Percentiles rank a stretch among this genome's conserved stretches.
These are phyloP conservation scores for Fermentozyma sake DNA, from an alignment of 1,139 yeast species.

Conservation along the genomic window DNA sequence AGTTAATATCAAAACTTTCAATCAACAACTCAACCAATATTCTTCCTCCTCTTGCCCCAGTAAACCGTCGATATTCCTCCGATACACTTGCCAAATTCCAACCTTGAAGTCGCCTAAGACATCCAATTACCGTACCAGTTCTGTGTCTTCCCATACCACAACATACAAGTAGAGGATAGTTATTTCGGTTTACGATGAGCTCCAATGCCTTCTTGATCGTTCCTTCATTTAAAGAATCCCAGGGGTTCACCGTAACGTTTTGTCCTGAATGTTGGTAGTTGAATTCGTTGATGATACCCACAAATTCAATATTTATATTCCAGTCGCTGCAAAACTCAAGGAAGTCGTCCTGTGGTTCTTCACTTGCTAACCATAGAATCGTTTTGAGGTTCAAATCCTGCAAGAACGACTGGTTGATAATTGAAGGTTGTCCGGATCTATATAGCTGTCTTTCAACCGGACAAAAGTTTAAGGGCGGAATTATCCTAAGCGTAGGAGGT, in stretches of 20 bases:
- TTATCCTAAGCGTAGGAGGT: slow-evolving; percentile 63
- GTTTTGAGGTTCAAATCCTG: slow-evolving; percentile 70
- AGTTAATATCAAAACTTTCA: slow-evolving; percentile 69
- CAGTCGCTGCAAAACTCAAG: slow-evolving; percentile 74
- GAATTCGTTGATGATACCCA: slow-evolving; percentile 60
- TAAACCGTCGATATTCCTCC: slow-evolving; percentile 90
- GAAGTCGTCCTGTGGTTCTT: slow-evolving; percentile 89
- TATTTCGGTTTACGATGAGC: slow-evolving; percentile 62
- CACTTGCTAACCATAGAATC: slow-evolving; percentile 90
- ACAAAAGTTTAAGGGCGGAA: slow-evolving; percentile 92
- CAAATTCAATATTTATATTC: slow-evolving; percentile 60
- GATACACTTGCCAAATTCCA: slow-evolving; percentile 94
- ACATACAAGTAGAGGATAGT: slow-evolving; percentile 83
- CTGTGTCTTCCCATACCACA: slow-evolving; percentile 98
- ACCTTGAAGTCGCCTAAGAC: slow-evolving; percentile 83
- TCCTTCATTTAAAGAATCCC: slow-evolving; percentile 93
- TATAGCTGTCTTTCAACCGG: slow-evolving; percentile 87
- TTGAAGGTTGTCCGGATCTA: slow-evolving; percentile 95
- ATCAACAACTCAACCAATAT: slow-evolving; percentile 85
- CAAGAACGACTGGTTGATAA: slow-evolving; percentile 82
- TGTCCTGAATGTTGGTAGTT: slow-evolving; percentile 21
- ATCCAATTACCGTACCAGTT: slow-evolving; percentile 94
- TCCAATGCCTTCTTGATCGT: slow-evolving; percentile 78
- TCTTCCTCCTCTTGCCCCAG: slow-evolving; percentile 90
- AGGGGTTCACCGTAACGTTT: slow-evolving; percentile 50